These are phyloP conservation scores for Harrya chromipes DNA, from an alignment of 768 basidiomycete genomes.

Conservation along the genomic window DNA sequence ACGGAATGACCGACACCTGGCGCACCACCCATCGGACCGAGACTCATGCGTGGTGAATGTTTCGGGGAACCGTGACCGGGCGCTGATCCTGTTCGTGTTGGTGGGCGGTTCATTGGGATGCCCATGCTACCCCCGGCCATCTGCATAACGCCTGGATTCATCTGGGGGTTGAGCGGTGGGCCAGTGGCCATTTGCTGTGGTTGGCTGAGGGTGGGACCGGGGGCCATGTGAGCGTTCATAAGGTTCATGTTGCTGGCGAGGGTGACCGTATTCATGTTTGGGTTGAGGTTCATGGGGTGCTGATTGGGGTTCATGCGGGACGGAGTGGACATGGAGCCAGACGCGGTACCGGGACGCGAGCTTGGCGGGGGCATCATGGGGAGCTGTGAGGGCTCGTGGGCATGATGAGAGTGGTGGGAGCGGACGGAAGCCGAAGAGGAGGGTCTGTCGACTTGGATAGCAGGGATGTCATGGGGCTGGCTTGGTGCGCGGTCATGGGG, in stretches of 20 bases:
- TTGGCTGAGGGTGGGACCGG: conserved; percentile 15
- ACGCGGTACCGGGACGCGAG: conserved; percentile 28
- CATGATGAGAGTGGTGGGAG: conserved; percentile 26
- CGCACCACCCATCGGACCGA: conserved; percentile 12
- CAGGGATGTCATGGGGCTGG: conserved; percentile 22
- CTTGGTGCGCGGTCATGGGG: conserved; percentile 22
- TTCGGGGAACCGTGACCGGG: conserved; percentile 28
- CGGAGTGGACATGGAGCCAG: conserved; percentile 13
- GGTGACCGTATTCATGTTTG: conserved; percentile 15
- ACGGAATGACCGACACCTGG: conserved; percentile 3
- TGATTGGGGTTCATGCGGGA: conserved; percentile 23
- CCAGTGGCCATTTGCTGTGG: conserved; percentile 19
- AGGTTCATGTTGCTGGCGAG: conserved; percentile 9
- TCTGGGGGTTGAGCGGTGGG: conserved; percentile 12
- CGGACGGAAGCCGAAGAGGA: conserved; percentile 28
- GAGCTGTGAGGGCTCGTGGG: conserved; percentile 10
- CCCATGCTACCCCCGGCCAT: conserved; percentile 8
- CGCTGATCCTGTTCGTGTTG: conserved; percentile 30
- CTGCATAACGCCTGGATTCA: conserved; percentile 15
- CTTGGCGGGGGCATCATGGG: conserved; percentile 25
- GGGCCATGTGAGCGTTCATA: conserved; percentile 11
- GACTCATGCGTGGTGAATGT: conserved; percentile 25
- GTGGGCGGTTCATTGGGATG: conserved; percentile 28
- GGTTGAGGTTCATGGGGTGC: conserved; percentile 17
- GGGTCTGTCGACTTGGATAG: conserved; percentile 22